A percentile compares a stretch with the other conserved stretches of the same genome.
Evolutionary conservation across 108 stramenopile genomes (phyloP).

Genomic region (Poteriospumella lacustris): DNA sequence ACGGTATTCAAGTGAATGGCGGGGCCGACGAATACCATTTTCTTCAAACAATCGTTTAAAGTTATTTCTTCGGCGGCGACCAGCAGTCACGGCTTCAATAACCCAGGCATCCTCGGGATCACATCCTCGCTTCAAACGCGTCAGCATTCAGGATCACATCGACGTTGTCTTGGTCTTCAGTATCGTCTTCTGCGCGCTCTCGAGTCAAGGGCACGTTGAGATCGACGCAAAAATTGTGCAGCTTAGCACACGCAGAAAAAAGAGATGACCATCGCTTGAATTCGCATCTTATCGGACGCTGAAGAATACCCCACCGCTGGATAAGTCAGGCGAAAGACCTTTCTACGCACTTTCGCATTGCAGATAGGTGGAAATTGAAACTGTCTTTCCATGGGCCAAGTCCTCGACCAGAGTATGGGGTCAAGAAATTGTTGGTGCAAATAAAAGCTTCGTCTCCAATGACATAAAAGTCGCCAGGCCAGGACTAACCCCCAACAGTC

Average conservation of each 20-base stretch:
- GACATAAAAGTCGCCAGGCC: neutral
- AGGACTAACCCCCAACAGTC: neutral
- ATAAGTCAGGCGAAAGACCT: neutral
- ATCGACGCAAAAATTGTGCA: constrained; percentile 12
- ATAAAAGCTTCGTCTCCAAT: neutral
- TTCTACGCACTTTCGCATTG: neutral
- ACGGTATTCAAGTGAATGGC: too few species aligned
- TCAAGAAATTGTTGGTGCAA: neutral
- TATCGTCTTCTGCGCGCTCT: neutral
- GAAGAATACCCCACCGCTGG: neutral
- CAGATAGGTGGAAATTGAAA: neutral
- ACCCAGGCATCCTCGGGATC: too few species aligned
- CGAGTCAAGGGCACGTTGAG: neutral
- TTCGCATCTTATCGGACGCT: neutral
- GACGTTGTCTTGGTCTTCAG: neutral
- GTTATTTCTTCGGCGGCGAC: too few species aligned
- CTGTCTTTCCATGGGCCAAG: neutral
- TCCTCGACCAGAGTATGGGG: neutral
- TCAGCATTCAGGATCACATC: neutral
- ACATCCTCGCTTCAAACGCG: too few species aligned
- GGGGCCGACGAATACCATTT: too few species aligned
- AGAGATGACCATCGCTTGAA: neutral
- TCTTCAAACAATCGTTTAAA: too few species aligned
- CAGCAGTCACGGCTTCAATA: too few species aligned
- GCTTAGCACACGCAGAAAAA: neutral